A percentile compares a stretch with the other conserved stretches of the same genome.
These are phyloP conservation scores for Fusarium avenaceum DNA, from an alignment of 2,329 filamentous ascomycete genomes.

Conservation along the genomic window DNA sequence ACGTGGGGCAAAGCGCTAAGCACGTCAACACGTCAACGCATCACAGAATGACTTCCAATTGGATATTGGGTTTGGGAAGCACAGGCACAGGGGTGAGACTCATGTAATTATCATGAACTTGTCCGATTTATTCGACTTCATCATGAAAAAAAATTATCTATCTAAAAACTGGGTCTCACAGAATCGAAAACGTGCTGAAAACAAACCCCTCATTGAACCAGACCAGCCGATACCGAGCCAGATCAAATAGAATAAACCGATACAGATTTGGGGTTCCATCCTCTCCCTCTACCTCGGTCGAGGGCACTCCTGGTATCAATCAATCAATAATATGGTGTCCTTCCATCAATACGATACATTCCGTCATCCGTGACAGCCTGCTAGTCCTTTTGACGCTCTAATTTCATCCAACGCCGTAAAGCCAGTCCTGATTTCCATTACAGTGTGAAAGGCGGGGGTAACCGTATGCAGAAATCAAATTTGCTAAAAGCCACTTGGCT, in stretches of 20 bases:
- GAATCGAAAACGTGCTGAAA: conserved; percentile 38
- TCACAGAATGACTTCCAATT: conserved; percentile 37
- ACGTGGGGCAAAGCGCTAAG: conserved; percentile 46
- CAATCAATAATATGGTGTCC: conserved; percentile 30
- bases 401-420: conserved; percentile 48
- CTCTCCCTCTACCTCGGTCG: conserved; percentile 21
- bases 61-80: conserved; percentile 14
- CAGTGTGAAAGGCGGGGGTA: conserved; percentile 25
- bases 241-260: conserved; percentile 23
- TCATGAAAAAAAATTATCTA: conserved; percentile 38
- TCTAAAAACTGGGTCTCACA: conserved; percentile 39
- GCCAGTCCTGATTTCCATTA: conserved; percentile 40
- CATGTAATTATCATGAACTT: conserved; percentile 42
- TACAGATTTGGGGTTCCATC: conserved; percentile 28
- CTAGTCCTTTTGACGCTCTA: conserved; percentile 37
- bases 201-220: conserved; percentile 26
- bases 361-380: conserved; percentile 22
- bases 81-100: conserved; percentile 23
- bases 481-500: conserved; percentile 28
- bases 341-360: conserved; percentile 31
- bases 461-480: conserved; percentile 39
- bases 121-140: conserved; percentile 39
- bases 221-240: conserved; percentile 20
- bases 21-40: conserved; percentile 40
- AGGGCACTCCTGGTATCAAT: conserved; percentile 30